Conservation (phyloP, 164 flowering plant species). For the Stephania japonica region DNA sequence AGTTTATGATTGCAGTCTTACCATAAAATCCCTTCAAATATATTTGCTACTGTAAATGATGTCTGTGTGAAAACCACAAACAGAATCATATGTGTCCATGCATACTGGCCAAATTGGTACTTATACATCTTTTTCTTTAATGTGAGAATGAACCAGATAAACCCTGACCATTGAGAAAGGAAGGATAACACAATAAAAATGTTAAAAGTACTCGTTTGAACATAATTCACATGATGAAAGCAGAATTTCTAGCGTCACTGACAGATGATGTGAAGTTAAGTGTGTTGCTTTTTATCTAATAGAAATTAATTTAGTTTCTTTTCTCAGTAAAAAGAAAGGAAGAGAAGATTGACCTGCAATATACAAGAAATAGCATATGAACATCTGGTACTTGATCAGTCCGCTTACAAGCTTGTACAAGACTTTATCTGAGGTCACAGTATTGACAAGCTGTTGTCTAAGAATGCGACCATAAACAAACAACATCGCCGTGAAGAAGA, state of each 20-base stretch:
- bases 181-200: not conserved
- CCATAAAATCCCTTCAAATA: slow-evolving; percentile 98
- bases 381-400: slow-evolving; percentile 87
- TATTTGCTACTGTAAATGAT: slow-evolving; percentile 86
- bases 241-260: not conserved
- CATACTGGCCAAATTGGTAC: slow-evolving; percentile 96
- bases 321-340: not conserved
- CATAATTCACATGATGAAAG: not conserved
- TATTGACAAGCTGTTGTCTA: slow-evolving; percentile 80
- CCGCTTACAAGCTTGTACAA: slow-evolving; percentile 59
- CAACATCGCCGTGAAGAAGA: slow-evolving; percentile 93
- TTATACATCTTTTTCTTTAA: slow-evolving; percentile 98
- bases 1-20: slow-evolving; percentile 22
- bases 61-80: slow-evolving; percentile 91
- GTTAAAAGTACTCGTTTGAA: no score
- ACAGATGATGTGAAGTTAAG: slow-evolving; percentile 1
- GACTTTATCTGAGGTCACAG: slow-evolving; percentile 73
- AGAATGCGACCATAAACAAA: slow-evolving; percentile 89
- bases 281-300: not conserved
- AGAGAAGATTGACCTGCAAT: slow-evolving; percentile 60
- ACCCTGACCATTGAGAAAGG: slow-evolving; percentile 42
- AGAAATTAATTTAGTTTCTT: not conserved
- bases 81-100: slow-evolving; percentile 99
- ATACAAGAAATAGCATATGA: slow-evolving; percentile 76
- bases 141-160: slow-evolving; percentile 93